Evolutionary conservation across 495 filamentous ascomycete species (phyloP), one percentile per base, ranked within the genome.

Genomic region (Neurospora sp.): DNA sequence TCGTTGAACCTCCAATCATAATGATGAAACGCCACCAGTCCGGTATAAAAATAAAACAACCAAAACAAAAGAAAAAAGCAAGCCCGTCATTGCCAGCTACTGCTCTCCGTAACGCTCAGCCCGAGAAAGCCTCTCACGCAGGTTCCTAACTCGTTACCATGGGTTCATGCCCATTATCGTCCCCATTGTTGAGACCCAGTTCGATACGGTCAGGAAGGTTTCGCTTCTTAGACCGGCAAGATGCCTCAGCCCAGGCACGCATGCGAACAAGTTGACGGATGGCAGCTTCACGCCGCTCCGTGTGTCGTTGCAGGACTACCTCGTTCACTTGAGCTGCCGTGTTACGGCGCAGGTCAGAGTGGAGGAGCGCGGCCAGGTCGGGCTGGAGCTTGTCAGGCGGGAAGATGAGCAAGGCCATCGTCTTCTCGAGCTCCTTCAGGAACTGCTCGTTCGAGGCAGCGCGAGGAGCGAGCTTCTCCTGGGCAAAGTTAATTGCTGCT

Each of bases 381-480:
- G 94, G 91, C 39, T 89, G 86, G 27, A 98, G 86, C 70, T 88
- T 92, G 35, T 85, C 79, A 37, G 88, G 86, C 4, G 92, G 91
- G 77, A 97, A 97, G 72, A 98, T 92, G 45, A 98, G 83, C 59
- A 99, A 89, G 2, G 93, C 90, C 89, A 99, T 97, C 0, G 96
- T 97, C 74, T 90, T 87, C 80, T 99, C 96, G 22, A 99, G 87
- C 74, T 97, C 94, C 72, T 92, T 88, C 8, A 97, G 85, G 75
- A 97, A 98, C 42, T 90, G 87, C 22, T 86, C 88, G 73, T 95
- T 94, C 22, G 88, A 91, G 4, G 94, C 89, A 1, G 95, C 96
- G 41, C 93, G 90, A 2, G 96, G 96, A 8, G 92, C 94, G 27
- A 99, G 85, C 74, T 97, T 90, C 35, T 88, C 87, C 1, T 91